Evolutionary conservation across 2,329 filamentous ascomycete species (phyloP).

Genomic region (Penicillium sp.): DNA sequence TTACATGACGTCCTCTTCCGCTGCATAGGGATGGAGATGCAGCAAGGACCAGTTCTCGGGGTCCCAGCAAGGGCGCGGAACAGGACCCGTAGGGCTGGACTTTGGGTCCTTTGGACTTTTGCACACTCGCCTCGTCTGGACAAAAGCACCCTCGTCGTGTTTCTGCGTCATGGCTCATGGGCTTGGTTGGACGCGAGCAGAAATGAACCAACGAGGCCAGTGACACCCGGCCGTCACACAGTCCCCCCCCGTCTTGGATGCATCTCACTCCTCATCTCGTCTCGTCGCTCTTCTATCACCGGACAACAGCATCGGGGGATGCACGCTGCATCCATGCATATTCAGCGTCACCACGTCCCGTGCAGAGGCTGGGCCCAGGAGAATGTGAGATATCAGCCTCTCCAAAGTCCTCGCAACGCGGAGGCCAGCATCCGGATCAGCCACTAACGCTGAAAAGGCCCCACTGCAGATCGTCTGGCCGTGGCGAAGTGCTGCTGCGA

Average conservation of each 20-base stretch:
- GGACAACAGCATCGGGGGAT: conserved; percentile 1
- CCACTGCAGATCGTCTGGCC: conserved; percentile 4
- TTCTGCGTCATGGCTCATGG: too few relatives aligned
- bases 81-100: conserved; percentile 11
- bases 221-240: too few relatives aligned
- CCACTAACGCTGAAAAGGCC: conserved; percentile 18
- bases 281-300: too few relatives aligned
- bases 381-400: conserved; percentile 31
- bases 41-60: conserved; percentile 30
- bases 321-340: conserved; percentile 5
- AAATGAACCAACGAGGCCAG: too few relatives aligned
- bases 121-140: too few relatives aligned
- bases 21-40: conserved; percentile 31
- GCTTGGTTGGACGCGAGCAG: too few relatives aligned
- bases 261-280: too few relatives aligned
- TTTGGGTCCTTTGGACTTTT: conserved; percentile 1
- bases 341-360: conserved; percentile 7
- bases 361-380: conserved; percentile 17
- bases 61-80: conserved; percentile 33
- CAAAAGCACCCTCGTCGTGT: too few relatives aligned
- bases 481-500: not conserved
- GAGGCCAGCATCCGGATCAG: conserved; percentile 16
- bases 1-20: conserved; percentile 39
- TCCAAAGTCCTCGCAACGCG: conserved; percentile 2
- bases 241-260: too few relatives aligned